Evolutionary conservation across 306 rosid genomes (phyloP).

Genomic region (Inga oerstediana): DNA sequence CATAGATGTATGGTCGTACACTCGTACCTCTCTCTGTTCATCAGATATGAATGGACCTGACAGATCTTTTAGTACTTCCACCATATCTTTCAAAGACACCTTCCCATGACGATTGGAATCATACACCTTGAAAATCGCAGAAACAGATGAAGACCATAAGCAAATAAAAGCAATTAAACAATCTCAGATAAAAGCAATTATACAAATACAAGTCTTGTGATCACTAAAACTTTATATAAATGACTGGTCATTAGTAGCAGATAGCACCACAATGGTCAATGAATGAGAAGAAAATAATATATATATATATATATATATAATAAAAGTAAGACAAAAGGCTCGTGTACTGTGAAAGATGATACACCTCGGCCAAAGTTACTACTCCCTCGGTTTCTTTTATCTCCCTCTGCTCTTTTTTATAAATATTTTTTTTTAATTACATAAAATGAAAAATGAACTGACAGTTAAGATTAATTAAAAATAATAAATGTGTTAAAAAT

Average conservation of each 20-base stretch:
- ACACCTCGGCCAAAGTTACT: background rate
- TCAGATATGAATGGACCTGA: constrained; percentile 86
- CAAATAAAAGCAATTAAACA: constrained; percentile 20
- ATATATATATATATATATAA: too few relatives aligned
- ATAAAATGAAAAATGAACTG: too few relatives aligned
- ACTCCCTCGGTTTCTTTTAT: too few relatives aligned
- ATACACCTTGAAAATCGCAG: constrained; percentile 86
- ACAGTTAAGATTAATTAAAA: too few relatives aligned
- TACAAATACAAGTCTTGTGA: background rate
- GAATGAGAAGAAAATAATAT: background rate
- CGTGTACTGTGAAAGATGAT: background rate
- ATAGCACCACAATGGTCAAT: background rate
- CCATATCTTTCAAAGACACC: constrained; percentile 73
- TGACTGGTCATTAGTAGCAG: background rate
- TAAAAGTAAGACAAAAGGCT: too few relatives aligned
- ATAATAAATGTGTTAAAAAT: too few relatives aligned
- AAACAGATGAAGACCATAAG: constrained; percentile 18
- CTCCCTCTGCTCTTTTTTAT: too few relatives aligned
- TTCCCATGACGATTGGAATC: constrained; percentile 81
- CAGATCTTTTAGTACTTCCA: constrained; percentile 81
- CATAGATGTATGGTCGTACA: background rate
- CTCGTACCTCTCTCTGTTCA: constrained; percentile 96
- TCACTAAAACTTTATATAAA: background rate
- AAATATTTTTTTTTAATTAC: too few relatives aligned
- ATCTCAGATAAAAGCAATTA: background rate